Evolutionary conservation across 2,329 filamentous ascomycete genomes (phyloP), one percentile per base, ranked within the genome.

Genomic region (Lachnellula occidentalis): DNA sequence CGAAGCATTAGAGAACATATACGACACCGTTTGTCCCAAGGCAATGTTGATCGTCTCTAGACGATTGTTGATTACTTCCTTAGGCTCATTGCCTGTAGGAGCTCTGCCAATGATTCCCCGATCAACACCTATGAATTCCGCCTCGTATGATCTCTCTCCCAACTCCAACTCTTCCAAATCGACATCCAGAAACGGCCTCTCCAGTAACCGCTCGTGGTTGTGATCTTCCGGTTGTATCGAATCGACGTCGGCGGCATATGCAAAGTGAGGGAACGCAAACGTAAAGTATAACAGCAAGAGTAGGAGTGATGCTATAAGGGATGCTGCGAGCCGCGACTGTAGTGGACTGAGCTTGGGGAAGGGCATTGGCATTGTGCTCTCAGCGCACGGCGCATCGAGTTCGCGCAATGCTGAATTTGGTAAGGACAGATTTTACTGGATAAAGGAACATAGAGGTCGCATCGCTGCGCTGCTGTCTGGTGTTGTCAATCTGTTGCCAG

Each of bases 281-380:
- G 81, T 70, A 54, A 87, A 72, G 67, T 83, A 87, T 42, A 90
- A 68, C 39, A 82, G 65, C 34, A 86, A 64, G 34, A 88, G 69
- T 49, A 87, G 67, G 31, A 81, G 71, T 34, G 82, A 81, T 51
- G 83, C 81, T 64, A 80, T 74, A 51, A 87, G 68, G 54, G 85
- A 88, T 64, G 85, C 83, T 67, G 81, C 80, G 66, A 90, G 80
- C 68, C 87, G 85, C 73, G 84, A 86, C 74, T 88, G 88, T 62
- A 88, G 74, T 65, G 80, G 83, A 69, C 80, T 85, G 70, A 86
- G 78, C 71, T 85, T 70, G 45, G 67, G 66, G 54, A 69, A 62
- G 56, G 64, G 67, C 68, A 69, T 69, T 56, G 64, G 67, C 68
- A 69, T 69, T 56, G 54, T 54, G 56, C 45, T 65, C 31, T 54